phyloP scores from a whole-genome alignment of 2,329 filamentous ascomycete species.

The Diplocarpon mali region DNA sequence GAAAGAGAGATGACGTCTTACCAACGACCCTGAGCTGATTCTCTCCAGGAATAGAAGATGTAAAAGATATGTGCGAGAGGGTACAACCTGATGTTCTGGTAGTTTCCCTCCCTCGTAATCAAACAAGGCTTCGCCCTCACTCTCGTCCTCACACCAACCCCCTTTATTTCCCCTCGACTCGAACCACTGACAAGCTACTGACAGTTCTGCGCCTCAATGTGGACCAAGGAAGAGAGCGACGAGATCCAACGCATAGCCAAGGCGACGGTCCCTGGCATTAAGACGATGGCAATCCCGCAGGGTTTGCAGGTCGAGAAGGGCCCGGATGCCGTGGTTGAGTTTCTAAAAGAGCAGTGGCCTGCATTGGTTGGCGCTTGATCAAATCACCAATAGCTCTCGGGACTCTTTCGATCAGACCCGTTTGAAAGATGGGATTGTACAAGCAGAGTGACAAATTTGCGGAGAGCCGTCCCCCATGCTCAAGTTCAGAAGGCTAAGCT shows the following conservation, averaged over 20 bases:
- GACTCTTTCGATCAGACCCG: not conserved
- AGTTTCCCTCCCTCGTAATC: constrained; percentile 16
- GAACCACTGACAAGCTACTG: not conserved
- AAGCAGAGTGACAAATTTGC: too few relatives aligned
- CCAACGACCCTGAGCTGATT: constrained; percentile 1
- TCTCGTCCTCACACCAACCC: not conserved
- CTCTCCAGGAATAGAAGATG: constrained; percentile 40
- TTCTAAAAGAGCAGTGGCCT: constrained; percentile 32
- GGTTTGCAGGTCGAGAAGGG: constrained; percentile 42
- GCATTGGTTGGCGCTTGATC: constrained; percentile 13
- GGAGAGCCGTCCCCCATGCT: too few relatives aligned
- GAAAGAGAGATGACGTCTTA: not conserved
- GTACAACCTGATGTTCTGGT: constrained; percentile 44
- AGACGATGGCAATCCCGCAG: constrained; percentile 41
- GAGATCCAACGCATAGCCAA: constrained; percentile 35
- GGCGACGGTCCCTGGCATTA: constrained; percentile 35
- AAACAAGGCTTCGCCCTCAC: not conserved
- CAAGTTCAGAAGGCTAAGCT: too few relatives aligned
- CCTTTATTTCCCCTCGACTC: not conserved
- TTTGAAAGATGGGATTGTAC: too few relatives aligned
- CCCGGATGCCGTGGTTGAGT: constrained; percentile 44
- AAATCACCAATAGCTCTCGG: not conserved
- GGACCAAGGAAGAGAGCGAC: constrained; percentile 36
- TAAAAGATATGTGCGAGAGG: constrained; percentile 40
- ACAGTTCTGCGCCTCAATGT: constrained; percentile 48